Percentiles rank a stretch among this genome's conserved stretches.
These are phyloP conservation scores for Pleurostoma richardsiae DNA, from an alignment of 2,329 filamentous ascomycete species.

Conservation along the genomic window DNA sequence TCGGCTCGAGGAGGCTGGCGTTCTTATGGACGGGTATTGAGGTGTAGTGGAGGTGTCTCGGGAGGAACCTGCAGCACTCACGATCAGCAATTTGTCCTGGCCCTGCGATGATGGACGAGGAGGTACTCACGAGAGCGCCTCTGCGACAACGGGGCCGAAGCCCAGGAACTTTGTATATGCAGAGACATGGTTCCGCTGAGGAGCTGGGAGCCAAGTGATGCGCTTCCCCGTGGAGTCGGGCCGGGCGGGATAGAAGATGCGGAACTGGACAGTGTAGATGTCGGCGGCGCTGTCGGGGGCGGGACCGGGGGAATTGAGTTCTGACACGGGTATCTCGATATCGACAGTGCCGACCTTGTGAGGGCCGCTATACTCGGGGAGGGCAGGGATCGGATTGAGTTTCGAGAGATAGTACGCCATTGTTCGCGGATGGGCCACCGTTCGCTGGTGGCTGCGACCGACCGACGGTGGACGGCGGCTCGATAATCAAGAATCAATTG, in stretches of 20 bases:
- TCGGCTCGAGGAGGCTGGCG: constrained; percentile 53
- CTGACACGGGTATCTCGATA: constrained; percentile 68
- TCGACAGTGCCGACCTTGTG: constrained; percentile 77
- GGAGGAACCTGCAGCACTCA: constrained; percentile 47
- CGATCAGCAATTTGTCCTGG: not conserved
- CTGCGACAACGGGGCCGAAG: constrained; percentile 50
- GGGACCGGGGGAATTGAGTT: constrained; percentile 49
- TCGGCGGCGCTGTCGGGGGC: constrained; percentile 46
- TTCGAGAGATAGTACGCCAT: constrained; percentile 44
- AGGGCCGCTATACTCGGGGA: constrained; percentile 71
- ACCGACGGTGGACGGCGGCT: too few species aligned
- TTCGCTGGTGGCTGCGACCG: too few species aligned
- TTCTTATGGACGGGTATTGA: constrained; percentile 70
- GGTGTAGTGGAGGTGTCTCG: constrained; percentile 68
- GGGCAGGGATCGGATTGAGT: constrained; percentile 64
- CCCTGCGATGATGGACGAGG: not conserved
- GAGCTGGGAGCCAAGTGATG: constrained; percentile 73
- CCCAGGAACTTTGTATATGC: constrained; percentile 76
- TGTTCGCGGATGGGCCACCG: constrained; percentile 17
- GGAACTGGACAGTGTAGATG: constrained; percentile 71
- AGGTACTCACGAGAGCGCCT: constrained; percentile 53
- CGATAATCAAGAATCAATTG: too few species aligned
- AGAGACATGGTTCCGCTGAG: constrained; percentile 68
- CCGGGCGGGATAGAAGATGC: constrained; percentile 74
- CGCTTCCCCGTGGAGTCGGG: constrained; percentile 46